Percentiles rank a stretch among this genome's conserved stretches.
phyloP scores from a whole-genome alignment of 139 green algal genomes.

The Dunaliella primolecta region DNA sequence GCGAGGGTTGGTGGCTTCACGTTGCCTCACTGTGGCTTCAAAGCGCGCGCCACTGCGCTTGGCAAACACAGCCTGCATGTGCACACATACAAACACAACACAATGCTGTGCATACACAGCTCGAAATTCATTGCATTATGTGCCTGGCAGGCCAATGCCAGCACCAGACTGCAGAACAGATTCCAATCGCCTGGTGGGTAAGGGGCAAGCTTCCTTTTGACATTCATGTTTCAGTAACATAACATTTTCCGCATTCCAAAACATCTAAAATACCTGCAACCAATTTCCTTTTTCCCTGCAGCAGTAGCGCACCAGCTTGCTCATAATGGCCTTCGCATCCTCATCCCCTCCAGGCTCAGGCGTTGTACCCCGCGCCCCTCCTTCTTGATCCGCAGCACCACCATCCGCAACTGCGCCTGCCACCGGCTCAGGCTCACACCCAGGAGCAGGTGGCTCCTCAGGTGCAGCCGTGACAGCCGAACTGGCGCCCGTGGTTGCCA shows the following conservation, averaged over 20 bases:
- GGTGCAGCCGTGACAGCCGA: background rate
- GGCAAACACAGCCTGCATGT: constrained; percentile 15
- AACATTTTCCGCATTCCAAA: no score
- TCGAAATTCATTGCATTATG: no score
- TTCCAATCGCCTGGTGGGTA: no score
- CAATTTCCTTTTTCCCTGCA: no score
- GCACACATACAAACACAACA: background rate
- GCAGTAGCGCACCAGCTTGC: constrained; percentile 34
- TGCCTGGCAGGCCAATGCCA: no score
- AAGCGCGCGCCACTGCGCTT: constrained; percentile 29
- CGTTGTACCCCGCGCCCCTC: background rate
- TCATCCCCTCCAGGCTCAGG: background rate
- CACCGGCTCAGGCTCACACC: background rate
- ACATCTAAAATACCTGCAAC: no score
- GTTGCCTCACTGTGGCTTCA: constrained; percentile 46
- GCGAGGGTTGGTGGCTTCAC: constrained; percentile 56
- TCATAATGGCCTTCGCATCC: constrained; percentile 27
- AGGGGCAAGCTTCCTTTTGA: no score
- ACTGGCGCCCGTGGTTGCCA: no score
- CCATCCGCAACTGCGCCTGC: no score
- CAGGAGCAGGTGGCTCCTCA: background rate
- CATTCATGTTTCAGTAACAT: no score
- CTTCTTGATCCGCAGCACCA: background rate
- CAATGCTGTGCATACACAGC: no score
- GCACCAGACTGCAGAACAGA: no score